These are phyloP conservation scores for Fistulinella cinereoalba DNA, from an alignment of 1,284 basidiomycete species.

Conservation along the genomic window DNA sequence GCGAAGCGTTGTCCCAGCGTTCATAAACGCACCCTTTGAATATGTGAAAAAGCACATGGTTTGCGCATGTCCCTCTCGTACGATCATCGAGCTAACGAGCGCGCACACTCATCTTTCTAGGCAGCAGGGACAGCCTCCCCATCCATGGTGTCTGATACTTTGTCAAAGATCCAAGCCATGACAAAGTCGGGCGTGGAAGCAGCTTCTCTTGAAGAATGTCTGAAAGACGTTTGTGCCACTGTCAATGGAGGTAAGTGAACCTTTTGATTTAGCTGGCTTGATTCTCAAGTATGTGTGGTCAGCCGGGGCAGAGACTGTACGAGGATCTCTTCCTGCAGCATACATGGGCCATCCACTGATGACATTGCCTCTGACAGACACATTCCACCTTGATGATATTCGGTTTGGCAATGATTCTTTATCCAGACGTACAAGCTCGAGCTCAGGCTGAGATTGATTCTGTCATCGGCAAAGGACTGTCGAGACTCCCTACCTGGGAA, in stretches of 20 bases:
- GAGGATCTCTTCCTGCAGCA: conserved; percentile 5
- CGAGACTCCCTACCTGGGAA: conserved; percentile 37
- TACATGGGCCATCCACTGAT: conserved; percentile 6
- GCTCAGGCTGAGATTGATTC: conserved; percentile 46
- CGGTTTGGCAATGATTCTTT: conserved; percentile 47
- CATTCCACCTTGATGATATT: conserved; percentile 46
- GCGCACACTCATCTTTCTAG: conserved; percentile 2
- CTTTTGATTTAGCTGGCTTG: neutral
- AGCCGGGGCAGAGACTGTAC: conserved; percentile 25
- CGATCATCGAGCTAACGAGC: neutral
- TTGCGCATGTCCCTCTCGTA: conserved; percentile 6
- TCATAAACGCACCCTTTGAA: conserved; percentile 23
- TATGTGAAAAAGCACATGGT: conserved; percentile 23
- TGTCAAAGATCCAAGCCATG: conserved; percentile 10
- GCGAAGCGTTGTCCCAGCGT: conserved; percentile 3
- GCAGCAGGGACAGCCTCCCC: conserved; percentile 19
- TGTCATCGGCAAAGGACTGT: conserved; percentile 34
- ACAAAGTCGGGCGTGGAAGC: conserved; percentile 7
- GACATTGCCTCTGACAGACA: conserved; percentile 38
- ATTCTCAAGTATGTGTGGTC: no score
- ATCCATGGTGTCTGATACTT: conserved; percentile 24
- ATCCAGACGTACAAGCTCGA: conserved; percentile 43
- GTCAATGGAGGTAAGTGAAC: conserved; percentile 11
- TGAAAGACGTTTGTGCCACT: conserved; percentile 23
- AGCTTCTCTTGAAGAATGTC: conserved; percentile 14